phyloP scores from a whole-genome alignment of 2,329 filamentous ascomycete genomes.

The Zymoseptoria tritici region DNA sequence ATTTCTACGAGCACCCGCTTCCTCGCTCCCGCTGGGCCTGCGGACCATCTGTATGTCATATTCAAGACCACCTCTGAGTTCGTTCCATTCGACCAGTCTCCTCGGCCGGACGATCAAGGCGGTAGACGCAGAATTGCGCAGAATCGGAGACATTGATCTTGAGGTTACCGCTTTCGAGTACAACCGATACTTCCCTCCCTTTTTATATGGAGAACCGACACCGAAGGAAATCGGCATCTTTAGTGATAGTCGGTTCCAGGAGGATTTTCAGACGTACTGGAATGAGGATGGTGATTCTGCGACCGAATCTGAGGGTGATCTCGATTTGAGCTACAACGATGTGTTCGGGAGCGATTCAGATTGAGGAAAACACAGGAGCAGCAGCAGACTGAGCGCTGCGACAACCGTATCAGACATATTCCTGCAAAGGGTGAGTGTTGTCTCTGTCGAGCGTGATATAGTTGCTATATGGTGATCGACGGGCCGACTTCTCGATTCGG shows the following conservation, averaged over 20 bases:
- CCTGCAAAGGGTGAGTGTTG: too few species aligned
- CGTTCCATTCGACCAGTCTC: background rate
- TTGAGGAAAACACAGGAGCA: background rate
- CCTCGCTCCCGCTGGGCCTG: slow-evolving; percentile 5
- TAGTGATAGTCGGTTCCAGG: background rate
- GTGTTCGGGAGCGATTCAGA: background rate
- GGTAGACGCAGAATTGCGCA: slow-evolving; percentile 3
- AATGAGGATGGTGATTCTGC: slow-evolving; percentile 4
- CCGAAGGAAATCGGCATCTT: slow-evolving; percentile 5
- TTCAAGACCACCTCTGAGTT: slow-evolving; percentile 1
- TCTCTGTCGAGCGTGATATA: background rate
- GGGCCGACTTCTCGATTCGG: background rate
- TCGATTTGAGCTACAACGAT: background rate
- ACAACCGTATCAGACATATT: too few species aligned
- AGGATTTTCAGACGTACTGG: background rate
- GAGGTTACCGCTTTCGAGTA: slow-evolving; percentile 3
- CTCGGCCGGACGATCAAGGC: slow-evolving; percentile 3
- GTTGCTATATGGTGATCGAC: background rate
- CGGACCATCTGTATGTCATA: slow-evolving; percentile 3
- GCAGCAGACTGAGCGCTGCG: too few species aligned
- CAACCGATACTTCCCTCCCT: slow-evolving; percentile 17
- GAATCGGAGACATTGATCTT: slow-evolving; percentile 6
- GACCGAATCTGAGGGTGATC: background rate
- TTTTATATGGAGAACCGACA: slow-evolving; percentile 14
- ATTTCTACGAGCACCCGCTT: slow-evolving; percentile 16